These are phyloP conservation scores for Apophysomyces trapeziformis DNA, from an alignment of 371 early-diverging fungal genomes.

Conservation along the genomic window DNA sequence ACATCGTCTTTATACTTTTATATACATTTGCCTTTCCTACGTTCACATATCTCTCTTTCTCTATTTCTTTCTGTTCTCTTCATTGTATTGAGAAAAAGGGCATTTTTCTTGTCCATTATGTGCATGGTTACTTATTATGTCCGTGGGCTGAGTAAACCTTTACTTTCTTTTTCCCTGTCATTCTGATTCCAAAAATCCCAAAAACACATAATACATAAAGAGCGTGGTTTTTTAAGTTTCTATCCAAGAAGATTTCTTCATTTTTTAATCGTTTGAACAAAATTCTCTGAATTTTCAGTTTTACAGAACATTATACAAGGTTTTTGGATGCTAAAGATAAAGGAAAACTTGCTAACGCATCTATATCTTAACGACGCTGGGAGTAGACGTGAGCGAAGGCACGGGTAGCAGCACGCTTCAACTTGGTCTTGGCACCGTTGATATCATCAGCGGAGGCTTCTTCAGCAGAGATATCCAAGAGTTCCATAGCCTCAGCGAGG, in stretches of 20 bases:
- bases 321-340: slow-evolving; percentile 32
- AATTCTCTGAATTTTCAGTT: slow-evolving; percentile 10
- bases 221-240: not conserved
- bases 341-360: slow-evolving; percentile 31
- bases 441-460: slow-evolving; percentile 86
- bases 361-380: slow-evolving; percentile 48
- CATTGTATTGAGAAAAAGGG: too few relatives aligned
- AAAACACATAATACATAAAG: too few relatives aligned
- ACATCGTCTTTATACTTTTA: not conserved
- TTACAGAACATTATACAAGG: slow-evolving; percentile 12
- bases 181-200: too few relatives aligned
- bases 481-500: slow-evolving; percentile 86
- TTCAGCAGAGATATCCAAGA: slow-evolving; percentile 78
- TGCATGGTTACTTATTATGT: too few relatives aligned
- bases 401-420: slow-evolving; percentile 84
- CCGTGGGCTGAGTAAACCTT: too few relatives aligned
- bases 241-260: not conserved
- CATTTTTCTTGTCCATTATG: too few relatives aligned
- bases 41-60: not conserved
- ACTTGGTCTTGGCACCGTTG: slow-evolving; percentile 89
- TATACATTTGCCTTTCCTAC: not conserved
- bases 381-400: slow-evolving; percentile 75
- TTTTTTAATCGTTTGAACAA: slow-evolving; percentile 7
- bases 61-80: not conserved
- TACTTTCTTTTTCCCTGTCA: too few relatives aligned